A percentile compares a stretch with the other conserved stretches of the same genome.
These are phyloP conservation scores for Dictyophora rubrovolvata DNA, from an alignment of 768 basidiomycete genomes.

Conservation along the genomic window DNA sequence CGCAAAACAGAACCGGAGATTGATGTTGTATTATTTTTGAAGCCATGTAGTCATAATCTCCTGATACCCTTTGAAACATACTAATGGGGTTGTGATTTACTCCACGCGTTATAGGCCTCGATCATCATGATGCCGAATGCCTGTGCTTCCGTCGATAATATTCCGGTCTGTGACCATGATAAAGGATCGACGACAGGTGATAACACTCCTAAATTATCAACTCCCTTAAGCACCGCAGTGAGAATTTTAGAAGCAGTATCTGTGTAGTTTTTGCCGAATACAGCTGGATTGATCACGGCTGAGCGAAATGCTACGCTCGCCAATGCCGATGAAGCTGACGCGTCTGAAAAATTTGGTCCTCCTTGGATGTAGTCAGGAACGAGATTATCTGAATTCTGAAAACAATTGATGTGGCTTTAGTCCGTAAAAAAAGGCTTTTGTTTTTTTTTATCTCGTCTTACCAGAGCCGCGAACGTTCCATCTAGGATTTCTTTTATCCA, in stretches of 20 bases:
- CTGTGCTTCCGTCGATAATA: conserved; percentile 7
- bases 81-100: background rate
- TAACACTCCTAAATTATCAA: conserved; percentile 27
- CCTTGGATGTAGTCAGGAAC: conserved; percentile 28
- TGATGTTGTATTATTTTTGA: too few species aligned
- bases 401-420: background rate
- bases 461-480: conserved; percentile 19
- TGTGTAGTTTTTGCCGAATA: conserved; percentile 24
- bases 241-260: conserved; percentile 22
- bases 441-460: conserved; percentile 10
- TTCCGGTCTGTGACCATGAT: conserved; percentile 21
- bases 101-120: background rate
- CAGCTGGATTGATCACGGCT: conserved; percentile 21
- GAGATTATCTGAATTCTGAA: conserved; percentile 22
- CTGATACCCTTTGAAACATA: too few species aligned
- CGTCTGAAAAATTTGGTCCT: conserved; percentile 24
- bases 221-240: conserved; percentile 20
- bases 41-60: too few species aligned
- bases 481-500: conserved; percentile 29
- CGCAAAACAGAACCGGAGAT: too few species aligned
- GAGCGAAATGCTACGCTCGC: conserved; percentile 19
- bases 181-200: conserved; percentile 29
- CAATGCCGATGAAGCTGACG: conserved; percentile 23
- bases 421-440: background rate
- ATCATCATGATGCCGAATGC: conserved; percentile 9